Evolutionary conservation across 257 asterid species (phyloP).

Genomic region (Perilla frutescens): DNA sequence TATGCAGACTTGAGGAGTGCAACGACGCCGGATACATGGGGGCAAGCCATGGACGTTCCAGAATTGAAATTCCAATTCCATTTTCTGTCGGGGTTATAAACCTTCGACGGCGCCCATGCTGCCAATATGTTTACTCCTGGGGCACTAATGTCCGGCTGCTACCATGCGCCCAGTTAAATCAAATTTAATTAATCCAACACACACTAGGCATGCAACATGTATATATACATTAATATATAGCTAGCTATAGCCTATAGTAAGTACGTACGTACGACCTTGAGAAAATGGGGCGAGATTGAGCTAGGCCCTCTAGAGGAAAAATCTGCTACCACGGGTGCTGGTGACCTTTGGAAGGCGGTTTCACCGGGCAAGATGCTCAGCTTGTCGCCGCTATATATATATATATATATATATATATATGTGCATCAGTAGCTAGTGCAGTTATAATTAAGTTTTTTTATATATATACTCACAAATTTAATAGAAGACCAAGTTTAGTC

Average conservation of each 20-base stretch:
- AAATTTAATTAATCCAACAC: too few relatives aligned
- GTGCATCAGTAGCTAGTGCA: too few relatives aligned
- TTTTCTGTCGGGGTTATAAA: slow-evolving; percentile 37
- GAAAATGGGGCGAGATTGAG: slow-evolving; percentile 61
- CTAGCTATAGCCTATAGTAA: too few relatives aligned
- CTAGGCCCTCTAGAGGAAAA: slow-evolving; percentile 80
- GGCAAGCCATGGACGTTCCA: slow-evolving; percentile 88
- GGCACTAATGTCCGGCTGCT: slow-evolving; percentile 72
- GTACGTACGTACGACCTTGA: slow-evolving; percentile 44
- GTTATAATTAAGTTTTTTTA: too few relatives aligned
- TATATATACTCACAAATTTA: slow-evolving; percentile 29
- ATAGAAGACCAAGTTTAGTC: slow-evolving; percentile 39
- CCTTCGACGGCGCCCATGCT: slow-evolving; percentile 63
- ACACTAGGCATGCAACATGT: too few relatives aligned
- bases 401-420: too few relatives aligned
- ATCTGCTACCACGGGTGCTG: slow-evolving; percentile 60
- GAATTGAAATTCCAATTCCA: slow-evolving; percentile 50
- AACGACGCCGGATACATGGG: slow-evolving; percentile 69
- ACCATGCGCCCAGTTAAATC: too few relatives aligned
- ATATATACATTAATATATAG: too few relatives aligned
- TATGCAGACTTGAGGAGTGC: slow-evolving; percentile 67
- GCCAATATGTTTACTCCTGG: slow-evolving; percentile 73
- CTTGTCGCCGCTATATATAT: slow-evolving; percentile 36
- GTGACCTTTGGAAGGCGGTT: slow-evolving; percentile 45
- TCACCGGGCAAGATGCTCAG: slow-evolving; percentile 50